These are phyloP conservation scores for Kluyveromyces lactis DNA, from an alignment of 805 yeast species.

Conservation along the genomic window DNA sequence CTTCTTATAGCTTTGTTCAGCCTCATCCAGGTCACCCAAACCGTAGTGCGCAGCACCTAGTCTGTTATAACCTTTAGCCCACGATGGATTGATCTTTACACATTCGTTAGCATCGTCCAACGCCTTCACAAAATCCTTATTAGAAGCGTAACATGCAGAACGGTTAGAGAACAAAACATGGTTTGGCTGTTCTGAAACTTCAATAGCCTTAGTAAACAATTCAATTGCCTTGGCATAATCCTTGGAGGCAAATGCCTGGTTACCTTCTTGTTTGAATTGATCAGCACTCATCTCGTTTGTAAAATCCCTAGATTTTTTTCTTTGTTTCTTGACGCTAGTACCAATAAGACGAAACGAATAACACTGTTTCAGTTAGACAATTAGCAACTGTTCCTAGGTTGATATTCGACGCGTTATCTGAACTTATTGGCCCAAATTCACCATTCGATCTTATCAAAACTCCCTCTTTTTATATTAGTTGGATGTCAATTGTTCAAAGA, in stretches of 20 bases:
- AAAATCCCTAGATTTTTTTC: too few species aligned
- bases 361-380: too few species aligned
- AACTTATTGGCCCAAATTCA: too few species aligned
- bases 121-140: slow-evolving; percentile 66
- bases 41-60: slow-evolving; percentile 91
- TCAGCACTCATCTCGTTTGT: slow-evolving; percentile 53
- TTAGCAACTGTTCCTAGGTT: too few species aligned
- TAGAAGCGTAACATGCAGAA: slow-evolving; percentile 83
- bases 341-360: neutral
- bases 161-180: slow-evolving; percentile 92
- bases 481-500: too few species aligned
- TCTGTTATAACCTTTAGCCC: slow-evolving; percentile 96
- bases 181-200: slow-evolving; percentile 70
- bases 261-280: slow-evolving; percentile 84
- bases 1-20: slow-evolving; percentile 61
- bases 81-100: slow-evolving; percentile 67
- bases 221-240: slow-evolving; percentile 76
- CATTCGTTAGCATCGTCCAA: slow-evolving; percentile 79
- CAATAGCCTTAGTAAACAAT: slow-evolving; percentile 78
- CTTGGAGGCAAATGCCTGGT: slow-evolving; percentile 84
- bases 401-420: too few species aligned
- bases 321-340: neutral
- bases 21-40: slow-evolving; percentile 68
- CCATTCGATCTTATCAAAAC: too few species aligned
- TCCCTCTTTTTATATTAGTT: too few species aligned